Base-by-base conservation (phyloP, 2,329 filamentous ascomycete species). In the Sporothrix pallida region DNA sequence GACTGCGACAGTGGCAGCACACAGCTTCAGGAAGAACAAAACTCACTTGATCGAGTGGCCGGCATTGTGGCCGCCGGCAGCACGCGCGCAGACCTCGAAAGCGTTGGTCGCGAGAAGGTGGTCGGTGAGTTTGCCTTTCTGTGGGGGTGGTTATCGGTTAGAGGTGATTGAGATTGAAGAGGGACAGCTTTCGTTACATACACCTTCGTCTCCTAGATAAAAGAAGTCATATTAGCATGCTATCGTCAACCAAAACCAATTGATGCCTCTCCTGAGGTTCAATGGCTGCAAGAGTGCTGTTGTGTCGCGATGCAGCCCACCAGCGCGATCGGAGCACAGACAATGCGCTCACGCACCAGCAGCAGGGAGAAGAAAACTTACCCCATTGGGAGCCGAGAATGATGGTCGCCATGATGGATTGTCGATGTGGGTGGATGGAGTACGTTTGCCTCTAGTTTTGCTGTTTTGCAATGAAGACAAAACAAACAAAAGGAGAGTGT, bases 341-440 rank as follows among this genome's bases (percentile, higher is more conserved):
- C 48, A 58, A 31, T 31, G 50, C 50, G 50, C 50, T n/a, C 58
- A 7, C 4, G 15, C 13, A 15, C 37, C 42, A 44, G 60, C 63
- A 75, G 23, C 70, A 72, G 42, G 37, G 72, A 58, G 60, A 72
- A 54, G 3, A 63, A 15, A 65, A 76, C 79, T 88, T 84, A 82
- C 88, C 88, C 85, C 87, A 90, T 82, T 90, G 88, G 78, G 86
- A 84, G 74, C 88, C 88, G 76, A 90, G 84, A 77, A 89, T 86
- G 74, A 89, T 85, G 63, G 87, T 89, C 73, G 87, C 86, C 82
- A 86, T 85, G 74, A 60, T 78, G 15, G 70, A 72, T 63, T 48
- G n/a, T 60, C 9, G 44, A 23, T 15, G 5, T 37, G 31, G 31
- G 7, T 5, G 7, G 31, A 37, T 37, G 31, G 31, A 5, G 31